Evolutionary conservation across 2,329 filamentous ascomycete species (phyloP).

Genomic region (Hymenoscyphus repandus): DNA sequence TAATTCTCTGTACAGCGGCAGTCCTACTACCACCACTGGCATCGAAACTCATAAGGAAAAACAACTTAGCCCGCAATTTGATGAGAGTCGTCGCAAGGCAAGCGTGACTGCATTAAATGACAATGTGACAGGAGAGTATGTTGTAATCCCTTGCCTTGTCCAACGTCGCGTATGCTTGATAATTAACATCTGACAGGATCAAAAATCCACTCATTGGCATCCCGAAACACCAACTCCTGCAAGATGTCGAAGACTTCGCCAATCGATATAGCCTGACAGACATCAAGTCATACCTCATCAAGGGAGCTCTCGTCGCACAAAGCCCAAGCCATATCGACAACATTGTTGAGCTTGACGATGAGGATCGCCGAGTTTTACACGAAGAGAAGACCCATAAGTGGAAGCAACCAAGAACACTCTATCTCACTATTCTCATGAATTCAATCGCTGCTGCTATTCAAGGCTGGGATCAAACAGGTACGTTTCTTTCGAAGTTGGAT

Average conservation of each 20-base stretch:
- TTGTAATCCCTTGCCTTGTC: background rate
- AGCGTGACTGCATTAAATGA: constrained; percentile 20
- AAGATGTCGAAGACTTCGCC: constrained; percentile 55
- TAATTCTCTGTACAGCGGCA: background rate
- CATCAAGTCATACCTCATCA: constrained; percentile 13
- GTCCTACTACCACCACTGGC: background rate
- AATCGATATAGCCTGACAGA: constrained; percentile 49
- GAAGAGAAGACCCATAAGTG: constrained; percentile 63
- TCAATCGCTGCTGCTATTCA: constrained; percentile 64
- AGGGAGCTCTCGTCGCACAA: constrained; percentile 38
- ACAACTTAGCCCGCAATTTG: background rate
- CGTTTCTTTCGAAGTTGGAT: background rate
- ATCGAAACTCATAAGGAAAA: constrained; percentile 13
- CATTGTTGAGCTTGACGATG: constrained; percentile 27
- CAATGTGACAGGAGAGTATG: constrained; percentile 25
- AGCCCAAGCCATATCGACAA: constrained; percentile 16
- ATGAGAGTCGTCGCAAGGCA: constrained; percentile 14
- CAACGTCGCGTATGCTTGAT: background rate
- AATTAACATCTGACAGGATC: constrained; percentile 35
- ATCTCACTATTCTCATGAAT: constrained; percentile 61
- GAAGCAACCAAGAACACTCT: constrained; percentile 56
- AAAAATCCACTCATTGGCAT: constrained; percentile 52
- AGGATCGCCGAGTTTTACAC: constrained; percentile 31
- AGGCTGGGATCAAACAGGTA: constrained; percentile 51
- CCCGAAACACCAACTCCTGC: constrained; percentile 43